Conservation (phyloP, 164 flowering plant species). For the Taxillus chinensis region DNA sequence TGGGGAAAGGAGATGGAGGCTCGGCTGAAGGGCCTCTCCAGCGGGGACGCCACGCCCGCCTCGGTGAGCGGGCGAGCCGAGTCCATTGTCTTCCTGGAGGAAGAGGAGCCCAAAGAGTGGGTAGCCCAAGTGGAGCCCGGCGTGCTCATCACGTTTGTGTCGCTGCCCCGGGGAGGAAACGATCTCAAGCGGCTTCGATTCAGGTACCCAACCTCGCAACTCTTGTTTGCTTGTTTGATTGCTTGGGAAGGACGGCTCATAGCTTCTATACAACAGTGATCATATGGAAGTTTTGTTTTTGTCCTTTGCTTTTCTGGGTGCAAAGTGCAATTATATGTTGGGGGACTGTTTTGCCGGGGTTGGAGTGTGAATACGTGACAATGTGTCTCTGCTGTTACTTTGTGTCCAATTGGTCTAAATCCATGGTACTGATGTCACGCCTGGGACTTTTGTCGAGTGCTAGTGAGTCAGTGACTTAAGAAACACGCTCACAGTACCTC, state of each 20-base stretch:
- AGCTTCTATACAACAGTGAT: not conserved
- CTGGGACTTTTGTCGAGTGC: no score
- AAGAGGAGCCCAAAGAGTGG: constrained; percentile 92
- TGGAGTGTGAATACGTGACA: no score
- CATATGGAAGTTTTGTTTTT: not conserved
- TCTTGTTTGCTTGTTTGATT: not conserved
- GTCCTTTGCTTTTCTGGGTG: not conserved
- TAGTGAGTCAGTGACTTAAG: no score
- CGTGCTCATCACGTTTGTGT: constrained; percentile 79
- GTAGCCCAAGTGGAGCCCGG: constrained; percentile 98
- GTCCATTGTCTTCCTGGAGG: constrained; percentile 64
- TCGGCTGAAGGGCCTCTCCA: constrained; percentile 56
- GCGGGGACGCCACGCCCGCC: constrained; percentile 79
- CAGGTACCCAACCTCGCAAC: constrained; percentile 40
- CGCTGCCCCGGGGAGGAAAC: constrained; percentile 77
- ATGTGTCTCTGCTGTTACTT: no score
- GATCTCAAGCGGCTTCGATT: constrained; percentile 90
- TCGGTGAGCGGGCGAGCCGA: constrained; percentile 61
- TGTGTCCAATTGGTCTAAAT: no score
- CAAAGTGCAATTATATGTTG: no score
- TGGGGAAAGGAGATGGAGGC: constrained; percentile 77
- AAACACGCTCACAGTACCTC: no score
- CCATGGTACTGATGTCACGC: no score
- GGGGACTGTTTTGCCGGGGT: no score
- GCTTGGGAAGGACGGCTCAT: no score